Conservation (phyloP, 345 rosid genomes). For the Lumnitzera littorea region DNA sequence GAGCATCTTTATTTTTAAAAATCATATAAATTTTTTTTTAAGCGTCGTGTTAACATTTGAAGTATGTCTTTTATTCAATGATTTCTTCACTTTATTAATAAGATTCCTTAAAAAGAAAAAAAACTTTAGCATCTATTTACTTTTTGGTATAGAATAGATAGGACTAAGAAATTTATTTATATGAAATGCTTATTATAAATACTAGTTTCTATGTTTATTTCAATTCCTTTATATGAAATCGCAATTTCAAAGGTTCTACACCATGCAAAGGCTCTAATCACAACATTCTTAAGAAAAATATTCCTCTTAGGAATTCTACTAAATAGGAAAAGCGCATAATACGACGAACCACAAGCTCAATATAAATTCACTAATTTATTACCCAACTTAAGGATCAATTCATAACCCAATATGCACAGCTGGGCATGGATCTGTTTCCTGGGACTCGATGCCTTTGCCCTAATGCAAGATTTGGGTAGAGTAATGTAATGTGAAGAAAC, state of each 20-base stretch:
- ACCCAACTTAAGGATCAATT: conserved; percentile 10
- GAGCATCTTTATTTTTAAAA: no score
- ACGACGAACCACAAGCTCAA: conserved; percentile 14
- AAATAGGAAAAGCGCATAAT: conserved; percentile 20
- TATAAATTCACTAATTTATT: conserved; percentile 26
- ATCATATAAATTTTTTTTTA: no score
- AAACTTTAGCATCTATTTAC: no score
- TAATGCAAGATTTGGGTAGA: conserved; percentile 16
- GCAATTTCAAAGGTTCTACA: conserved; percentile 24
- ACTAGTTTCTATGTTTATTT: no score
- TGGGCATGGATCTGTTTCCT: conserved; percentile 29
- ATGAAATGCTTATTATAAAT: no score
- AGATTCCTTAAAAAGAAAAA: no score
- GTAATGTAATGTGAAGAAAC: conserved; percentile 3
- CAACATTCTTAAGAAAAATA: conserved; percentile 28
- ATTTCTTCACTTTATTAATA: no score
- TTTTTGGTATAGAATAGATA: no score
- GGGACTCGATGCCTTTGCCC: conserved; percentile 14
- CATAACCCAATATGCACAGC: conserved; percentile 15
- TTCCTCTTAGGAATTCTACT: conserved; percentile 24
- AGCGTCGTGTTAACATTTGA: no score
- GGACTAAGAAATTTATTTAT: no score
- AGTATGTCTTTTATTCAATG: no score
- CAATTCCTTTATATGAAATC: neutral
- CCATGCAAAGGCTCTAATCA: conserved; percentile 31